These are phyloP conservation scores for Pyronema domesticum DNA, from an alignment of 495 filamentous ascomycete species.

Conservation along the genomic window DNA sequence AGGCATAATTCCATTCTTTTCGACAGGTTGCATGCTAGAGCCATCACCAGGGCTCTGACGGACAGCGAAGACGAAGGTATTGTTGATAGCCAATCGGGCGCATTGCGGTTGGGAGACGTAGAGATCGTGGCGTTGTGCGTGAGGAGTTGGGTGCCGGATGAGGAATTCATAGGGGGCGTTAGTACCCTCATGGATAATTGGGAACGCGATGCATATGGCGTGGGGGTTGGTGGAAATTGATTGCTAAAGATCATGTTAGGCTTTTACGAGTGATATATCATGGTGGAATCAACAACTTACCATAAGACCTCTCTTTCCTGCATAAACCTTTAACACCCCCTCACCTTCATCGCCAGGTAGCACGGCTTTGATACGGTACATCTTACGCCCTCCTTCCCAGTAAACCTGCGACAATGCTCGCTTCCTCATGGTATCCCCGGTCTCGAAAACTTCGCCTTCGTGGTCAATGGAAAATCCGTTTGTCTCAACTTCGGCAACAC, in stretches of 20 bases:
- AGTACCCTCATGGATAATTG: conserved; percentile 72
- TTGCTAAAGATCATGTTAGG: conserved; percentile 29
- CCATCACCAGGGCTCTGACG: conserved; percentile 71
- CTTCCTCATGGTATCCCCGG: conserved; percentile 69
- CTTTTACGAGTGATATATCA: neutral
- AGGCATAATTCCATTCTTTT: conserved; percentile 21
- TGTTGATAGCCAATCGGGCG: conserved; percentile 66
- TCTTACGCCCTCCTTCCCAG: conserved; percentile 73
- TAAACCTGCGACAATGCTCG: conserved; percentile 77
- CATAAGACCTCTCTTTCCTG: conserved; percentile 85
- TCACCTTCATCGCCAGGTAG: conserved; percentile 79
- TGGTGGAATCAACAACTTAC: conserved; percentile 6
- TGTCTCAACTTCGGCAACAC: conserved; percentile 81
- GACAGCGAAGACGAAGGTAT: conserved; percentile 93
- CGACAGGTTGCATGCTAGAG: conserved; percentile 25
- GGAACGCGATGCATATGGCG: conserved; percentile 74
- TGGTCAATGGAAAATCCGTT: conserved; percentile 59
- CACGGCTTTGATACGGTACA: conserved; percentile 80
- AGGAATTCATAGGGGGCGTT: conserved; percentile 91
- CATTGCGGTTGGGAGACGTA: conserved; percentile 95
- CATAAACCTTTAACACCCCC: conserved; percentile 81
- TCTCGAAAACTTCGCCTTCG: conserved; percentile 88
- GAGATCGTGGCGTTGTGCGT: conserved; percentile 87
- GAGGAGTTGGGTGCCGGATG: conserved; percentile 83
- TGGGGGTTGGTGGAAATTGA: conserved; percentile 87